Conservation (phyloP, 2,329 filamentous ascomycete genomes). For the Nigrospora sphaerica region DNA sequence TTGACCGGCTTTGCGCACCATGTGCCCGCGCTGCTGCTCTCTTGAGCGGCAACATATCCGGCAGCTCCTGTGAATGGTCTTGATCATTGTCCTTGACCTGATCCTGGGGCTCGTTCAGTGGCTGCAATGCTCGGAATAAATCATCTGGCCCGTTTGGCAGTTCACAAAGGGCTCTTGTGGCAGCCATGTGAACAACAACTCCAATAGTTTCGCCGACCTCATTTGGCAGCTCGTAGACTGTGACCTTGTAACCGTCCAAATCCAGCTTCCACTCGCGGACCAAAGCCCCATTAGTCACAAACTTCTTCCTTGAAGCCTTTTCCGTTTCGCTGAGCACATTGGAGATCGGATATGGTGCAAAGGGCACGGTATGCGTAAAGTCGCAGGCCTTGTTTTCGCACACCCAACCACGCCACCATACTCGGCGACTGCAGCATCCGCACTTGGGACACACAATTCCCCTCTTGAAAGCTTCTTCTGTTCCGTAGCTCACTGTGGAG, state of each 20-base stretch:
- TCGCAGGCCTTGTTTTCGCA: conserved; percentile 47
- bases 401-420: conserved; percentile 54
- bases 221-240: conserved; percentile 38
- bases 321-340: conserved; percentile 6
- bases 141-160: conserved; percentile 51
- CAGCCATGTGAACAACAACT: conserved; percentile 47
- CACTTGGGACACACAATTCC: conserved; percentile 64
- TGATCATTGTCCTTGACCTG: too few species aligned
- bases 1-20: conserved; percentile 21
- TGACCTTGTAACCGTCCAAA: conserved; percentile 16
- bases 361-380: conserved; percentile 30
- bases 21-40: conserved; percentile 28
- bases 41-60: conserved; percentile 28
- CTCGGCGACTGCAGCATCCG: conserved; percentile 51
- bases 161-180: conserved; percentile 43
- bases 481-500: conserved; percentile 28
- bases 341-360: conserved; percentile 12
- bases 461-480: conserved; percentile 44
- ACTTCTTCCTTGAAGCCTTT: too few species aligned
- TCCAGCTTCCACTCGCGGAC: conserved; percentile 4
- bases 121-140: conserved; percentile 46
- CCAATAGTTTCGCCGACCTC: conserved; percentile 35
- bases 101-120: conserved; percentile 15
- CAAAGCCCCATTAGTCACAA: background rate
- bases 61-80: too few species aligned